phyloP scores from a whole-genome alignment of 2,329 filamentous ascomycete species.

The Fusarium floridanum region DNA sequence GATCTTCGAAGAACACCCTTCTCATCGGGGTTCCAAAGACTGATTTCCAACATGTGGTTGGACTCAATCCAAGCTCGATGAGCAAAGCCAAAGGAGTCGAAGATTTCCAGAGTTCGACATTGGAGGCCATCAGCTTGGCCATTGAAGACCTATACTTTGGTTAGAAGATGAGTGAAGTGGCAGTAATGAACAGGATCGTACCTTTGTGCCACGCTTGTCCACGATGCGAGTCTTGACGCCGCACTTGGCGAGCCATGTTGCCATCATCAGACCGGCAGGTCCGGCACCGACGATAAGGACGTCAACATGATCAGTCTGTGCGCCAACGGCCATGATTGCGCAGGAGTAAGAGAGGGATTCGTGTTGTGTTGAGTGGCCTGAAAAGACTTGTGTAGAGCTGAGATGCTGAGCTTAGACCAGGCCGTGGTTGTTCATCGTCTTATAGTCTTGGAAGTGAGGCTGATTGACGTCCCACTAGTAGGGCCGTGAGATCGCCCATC shows the following conservation, averaged over 20 bases:
- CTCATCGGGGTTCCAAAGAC: conserved; percentile 72
- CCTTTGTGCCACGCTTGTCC: conserved; percentile 33
- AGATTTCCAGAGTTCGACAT: conserved; percentile 77
- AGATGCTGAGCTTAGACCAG: neutral
- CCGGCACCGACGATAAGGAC: conserved; percentile 29
- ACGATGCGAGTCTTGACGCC: conserved; percentile 34
- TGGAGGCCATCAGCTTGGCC: conserved; percentile 65
- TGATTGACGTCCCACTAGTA: neutral
- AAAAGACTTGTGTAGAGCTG: neutral
- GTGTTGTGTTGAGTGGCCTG: neutral
- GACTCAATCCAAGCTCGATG: conserved; percentile 74
- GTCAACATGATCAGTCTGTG: conserved; percentile 16
- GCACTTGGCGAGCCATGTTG: conserved; percentile 33
- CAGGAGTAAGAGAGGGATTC: neutral
- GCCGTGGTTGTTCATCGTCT: neutral
- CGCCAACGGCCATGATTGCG: conserved; percentile 9
- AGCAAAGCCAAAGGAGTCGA: conserved; percentile 77
- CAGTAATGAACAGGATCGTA: neutral
- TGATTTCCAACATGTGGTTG: conserved; percentile 74
- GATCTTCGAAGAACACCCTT: conserved; percentile 69
- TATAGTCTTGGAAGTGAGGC: neutral
- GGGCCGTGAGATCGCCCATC: neutral
- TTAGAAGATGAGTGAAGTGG: neutral
- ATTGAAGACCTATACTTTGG: conserved; percentile 13
- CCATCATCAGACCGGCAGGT: conserved; percentile 34